Evolutionary conservation across 2,329 filamentous ascomycete genomes (phyloP), one percentile per base, ranked within the genome.

Genomic region (Penicillium sp.): DNA sequence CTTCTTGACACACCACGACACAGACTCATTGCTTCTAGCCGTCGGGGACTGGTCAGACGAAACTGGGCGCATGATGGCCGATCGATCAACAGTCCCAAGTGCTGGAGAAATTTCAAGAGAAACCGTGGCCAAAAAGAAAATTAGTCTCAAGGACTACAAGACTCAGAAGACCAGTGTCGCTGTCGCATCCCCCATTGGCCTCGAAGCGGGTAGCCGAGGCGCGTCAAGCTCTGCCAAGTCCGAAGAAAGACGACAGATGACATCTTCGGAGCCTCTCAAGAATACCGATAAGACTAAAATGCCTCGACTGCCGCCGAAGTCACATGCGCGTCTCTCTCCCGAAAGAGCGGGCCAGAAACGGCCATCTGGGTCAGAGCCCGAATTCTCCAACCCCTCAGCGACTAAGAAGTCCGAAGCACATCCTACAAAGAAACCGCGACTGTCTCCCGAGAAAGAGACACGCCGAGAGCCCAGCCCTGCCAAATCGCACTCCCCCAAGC

Each of bases 111-210:
- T 77, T 21, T 76, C 80, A 38, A 69, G 64, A 45, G 73, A 67
- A 52, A 71, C 65, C 13, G 77, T 78, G 21, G 61, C 70, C 25
- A 86, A 84, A 74, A 87, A 86, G 76, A 87, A 86, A 71, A 86
- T 87, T 60, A 85, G 77, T 54, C 71, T 87, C 53, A 82, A 79
- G 42, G 84, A 83, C 40, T 88, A 87, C 72, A 86, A 84, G 71
- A 83, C 80, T 59, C 84, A 84, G 68, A 80, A 74, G 59, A 77
- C 73, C 54, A 75, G 69, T 42, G 71, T 68, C 10, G 58, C 71
- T 12, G 67, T 65, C 19, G 60, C 67, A 6, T 66, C 66, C 17
- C 67, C 71, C 17, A 61, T 70, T 45, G 61, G 56, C 47, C 67
- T 66, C 42, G 66, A 71, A 54, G 45, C 54, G 35, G 35, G 50